A percentile compares a stretch with the other conserved stretches of the same genome.
phyloP scores from a whole-genome alignment of 176 grass and related monocot genomes.

The Oryza officinalis region DNA sequence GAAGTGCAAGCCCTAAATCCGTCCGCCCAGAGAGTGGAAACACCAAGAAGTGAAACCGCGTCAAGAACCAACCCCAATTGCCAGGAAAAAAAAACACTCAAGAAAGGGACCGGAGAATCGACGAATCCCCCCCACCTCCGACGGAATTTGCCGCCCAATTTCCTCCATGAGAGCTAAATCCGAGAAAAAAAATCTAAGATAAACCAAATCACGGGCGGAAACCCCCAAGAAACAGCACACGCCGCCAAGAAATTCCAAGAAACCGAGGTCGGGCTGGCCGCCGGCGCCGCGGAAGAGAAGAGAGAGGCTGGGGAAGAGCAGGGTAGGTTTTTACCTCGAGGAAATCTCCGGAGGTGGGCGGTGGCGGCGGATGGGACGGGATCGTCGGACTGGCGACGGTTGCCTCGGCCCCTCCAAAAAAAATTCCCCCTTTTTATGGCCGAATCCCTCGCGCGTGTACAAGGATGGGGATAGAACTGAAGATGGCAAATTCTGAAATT shows the following conservation, averaged over 20 bases:
- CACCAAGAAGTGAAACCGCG: not conserved
- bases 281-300: no score
- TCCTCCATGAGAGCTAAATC: not conserved
- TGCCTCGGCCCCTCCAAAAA: not conserved
- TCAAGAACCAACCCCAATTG: not conserved
- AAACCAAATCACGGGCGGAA: no score
- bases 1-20: not conserved
- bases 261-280: no score
- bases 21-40: not conserved
- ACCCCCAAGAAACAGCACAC: not conserved
- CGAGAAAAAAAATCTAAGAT: not conserved
- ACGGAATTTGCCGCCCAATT: not conserved
- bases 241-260: no score
- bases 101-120: not conserved
- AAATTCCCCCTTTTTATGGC: no score
- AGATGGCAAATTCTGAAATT: no score
- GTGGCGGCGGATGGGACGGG: not conserved
- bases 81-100: not conserved
- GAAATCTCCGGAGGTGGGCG: not conserved
- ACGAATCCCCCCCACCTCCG: not conserved
- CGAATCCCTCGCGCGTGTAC: no score
- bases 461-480: no score
- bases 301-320: not conserved
- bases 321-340: not conserved
- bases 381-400: not conserved